Base-by-base conservation (phyloP, 2,329 filamentous ascomycete species). In the Verticillium albo-atrum region DNA sequence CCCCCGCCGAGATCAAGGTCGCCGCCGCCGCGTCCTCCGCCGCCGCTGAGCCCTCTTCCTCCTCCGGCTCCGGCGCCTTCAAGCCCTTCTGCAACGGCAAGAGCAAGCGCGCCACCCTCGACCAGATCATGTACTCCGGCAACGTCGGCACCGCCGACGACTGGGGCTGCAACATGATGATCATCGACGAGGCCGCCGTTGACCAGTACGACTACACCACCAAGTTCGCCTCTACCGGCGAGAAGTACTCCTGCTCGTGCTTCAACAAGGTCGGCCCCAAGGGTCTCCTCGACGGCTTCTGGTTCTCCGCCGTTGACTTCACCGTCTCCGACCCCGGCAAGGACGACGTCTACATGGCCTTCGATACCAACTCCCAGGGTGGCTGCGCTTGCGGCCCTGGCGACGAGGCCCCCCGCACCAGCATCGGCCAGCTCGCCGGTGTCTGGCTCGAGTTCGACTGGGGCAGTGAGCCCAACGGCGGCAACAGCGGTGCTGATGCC, bases 131-230 rank as follows among this genome's bases (percentile, higher is more conserved):
- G 58, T 79, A 79, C 70, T 67, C 64, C 4, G 81, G 81, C 65
- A 83, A 84, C 74, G 69, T 70, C 15, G 81, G 81, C 60, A 66
- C 67, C 55, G 2, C 60, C 9, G 66, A 62, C 58, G n/a, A 71
- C 61, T 83, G 76, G 68, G 80, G 80, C 67, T 82, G 80, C 79
- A 84, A 84, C 78, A 70, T 82, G 55, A 78, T 80, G 77, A 62
- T 74, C 32, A 68, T 83, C 60, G 65, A 72, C 63, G 66, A 64
- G 60, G 62, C 63, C 54, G 67, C 75, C 55, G 71, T 70, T 61
- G 55, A 66, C 61, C 57, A 74, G 62, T 83, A 82, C 74, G 62
- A 77, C 57, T 80, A 82, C 74, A 71, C 72, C 23, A 62, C 73
- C 61, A 71, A 71, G 63, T 79, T 81, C 68, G 69, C 68, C 57